A percentile compares a stretch with the other conserved stretches of the same genome.
phyloP scores from a whole-genome alignment of 306 rosid genomes.

The Rosa multiflora region DNA sequence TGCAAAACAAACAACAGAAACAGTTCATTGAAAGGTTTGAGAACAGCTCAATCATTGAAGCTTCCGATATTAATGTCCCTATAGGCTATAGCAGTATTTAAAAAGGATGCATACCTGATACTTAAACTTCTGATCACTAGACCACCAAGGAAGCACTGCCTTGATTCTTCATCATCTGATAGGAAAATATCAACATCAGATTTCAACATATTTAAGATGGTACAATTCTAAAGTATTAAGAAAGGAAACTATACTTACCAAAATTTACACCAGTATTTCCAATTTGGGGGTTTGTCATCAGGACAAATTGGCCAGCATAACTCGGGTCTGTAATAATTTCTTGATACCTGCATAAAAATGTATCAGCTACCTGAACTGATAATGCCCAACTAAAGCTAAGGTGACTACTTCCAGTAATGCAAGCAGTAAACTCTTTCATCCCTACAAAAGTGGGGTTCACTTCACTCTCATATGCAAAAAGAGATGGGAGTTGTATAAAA shows the following conservation, averaged over 20 bases:
- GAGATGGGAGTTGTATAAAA: background rate
- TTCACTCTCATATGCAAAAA: background rate
- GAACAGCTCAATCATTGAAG: conserved; percentile 15
- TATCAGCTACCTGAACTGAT: background rate
- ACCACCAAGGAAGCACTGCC: conserved; percentile 77
- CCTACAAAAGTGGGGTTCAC: background rate
- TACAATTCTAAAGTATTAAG: conserved; percentile 1
- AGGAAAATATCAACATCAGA: conserved; percentile 3
- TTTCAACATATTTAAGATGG: conserved; percentile 13
- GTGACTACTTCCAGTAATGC: background rate
- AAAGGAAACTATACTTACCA: conserved; percentile 43
- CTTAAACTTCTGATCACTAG: conserved; percentile 82
- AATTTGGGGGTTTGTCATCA: conserved; percentile 95
- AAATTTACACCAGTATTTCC: conserved; percentile 93
- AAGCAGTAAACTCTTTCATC: background rate
- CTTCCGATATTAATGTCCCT: background rate
- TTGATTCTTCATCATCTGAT: conserved; percentile 87
- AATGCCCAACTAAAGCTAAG: background rate
- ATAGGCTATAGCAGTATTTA: background rate
- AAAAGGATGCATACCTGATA: conserved; percentile 47
- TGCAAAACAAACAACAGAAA: conserved; percentile 33
- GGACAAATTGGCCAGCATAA: conserved; percentile 92
- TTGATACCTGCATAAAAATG: conserved; percentile 63
- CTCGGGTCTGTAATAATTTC: conserved; percentile 96
- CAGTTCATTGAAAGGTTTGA: background rate